Base-by-base conservation (phyloP, 2,329 filamentous ascomycete species). In the Phaeophleospora eucalypticola region DNA sequence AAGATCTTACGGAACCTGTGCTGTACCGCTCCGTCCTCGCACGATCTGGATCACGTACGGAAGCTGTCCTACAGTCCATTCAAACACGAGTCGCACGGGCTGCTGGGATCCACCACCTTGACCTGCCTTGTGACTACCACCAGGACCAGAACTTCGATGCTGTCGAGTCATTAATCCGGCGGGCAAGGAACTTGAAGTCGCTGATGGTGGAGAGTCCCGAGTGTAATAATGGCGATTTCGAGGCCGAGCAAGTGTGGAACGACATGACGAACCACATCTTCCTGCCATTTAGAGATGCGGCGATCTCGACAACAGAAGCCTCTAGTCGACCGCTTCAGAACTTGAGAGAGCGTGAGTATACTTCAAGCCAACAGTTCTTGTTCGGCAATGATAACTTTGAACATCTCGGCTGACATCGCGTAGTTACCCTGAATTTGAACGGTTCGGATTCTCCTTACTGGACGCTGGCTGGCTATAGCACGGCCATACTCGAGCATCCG, bases 401-500 rank as follows among this genome's bases (percentile, higher is more conserved):
- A 12, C 20, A 3, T 10, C n/a, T 6, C 9, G 14, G 24, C 36
- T 41, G 8, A 32, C 34, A 34, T 15, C 21, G n/a, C 19, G 18
- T 36, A 57, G 54, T 58, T 7, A 54, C 54, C 2, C 41, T 59
- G 7, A 55, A 59, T 41, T 37, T 56, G 24, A 59, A 59, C 33
- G 57, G 57, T 16, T 6, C 34, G 21, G 43, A 45, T 2, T 55
- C 49, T n/a, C 55, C 57, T 17, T 59, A 58, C 40, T 59, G 57
- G 57, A 52, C 48, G 1, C 24, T 56, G 14, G 48, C 52, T 37
- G 9, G 29, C 2, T 40, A 43, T 27, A 51, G 41, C 33, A 19
- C 53, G 4, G 38, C 38, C n/a, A 49, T 59, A 9, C 44, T 59
- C 20, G 36, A 48, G 9, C 48, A 50, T 4, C 57, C 55, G 2